Evolutionary conservation across 441 rosid species (phyloP).

Genomic region (Populus tomentosa): DNA sequence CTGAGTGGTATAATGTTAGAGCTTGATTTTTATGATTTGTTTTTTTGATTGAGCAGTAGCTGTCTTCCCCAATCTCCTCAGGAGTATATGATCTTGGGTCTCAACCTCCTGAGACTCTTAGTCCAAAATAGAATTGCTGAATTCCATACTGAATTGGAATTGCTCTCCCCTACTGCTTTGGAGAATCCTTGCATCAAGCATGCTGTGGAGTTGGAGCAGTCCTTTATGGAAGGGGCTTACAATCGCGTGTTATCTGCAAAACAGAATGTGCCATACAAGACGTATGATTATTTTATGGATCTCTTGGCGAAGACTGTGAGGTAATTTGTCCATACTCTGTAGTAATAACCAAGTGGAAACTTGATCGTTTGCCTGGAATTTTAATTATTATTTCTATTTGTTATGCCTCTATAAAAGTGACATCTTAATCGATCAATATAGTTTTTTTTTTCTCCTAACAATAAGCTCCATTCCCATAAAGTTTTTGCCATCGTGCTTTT

Average conservation of each 20-base stretch:
- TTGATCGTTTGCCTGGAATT: background rate
- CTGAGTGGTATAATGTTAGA: background rate
- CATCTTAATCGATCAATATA: background rate
- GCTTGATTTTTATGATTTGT: constrained; percentile 9
- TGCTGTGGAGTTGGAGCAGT: constrained; percentile 98
- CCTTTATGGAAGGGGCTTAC: constrained; percentile 98
- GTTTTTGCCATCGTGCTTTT: no score
- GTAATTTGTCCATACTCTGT: constrained; percentile 28
- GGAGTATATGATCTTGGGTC: constrained; percentile 86
- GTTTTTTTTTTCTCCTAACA: background rate
- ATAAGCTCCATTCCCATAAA: background rate
- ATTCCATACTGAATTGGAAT: constrained; percentile 87
- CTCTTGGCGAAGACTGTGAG: constrained; percentile 97
- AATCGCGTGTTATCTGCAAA: constrained; percentile 92
- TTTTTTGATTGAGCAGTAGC: constrained; percentile 40
- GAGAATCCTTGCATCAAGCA: constrained; percentile 90
- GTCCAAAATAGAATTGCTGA: constrained; percentile 97
- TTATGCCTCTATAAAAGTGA: background rate
- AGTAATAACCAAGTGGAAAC: background rate
- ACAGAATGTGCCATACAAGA: constrained; percentile 83
- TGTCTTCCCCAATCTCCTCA: constrained; percentile 70
- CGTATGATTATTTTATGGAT: constrained; percentile 92
- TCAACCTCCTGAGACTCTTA: constrained; percentile 88
- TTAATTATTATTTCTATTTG: background rate
- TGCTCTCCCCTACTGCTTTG: constrained; percentile 72